Conservation (phyloP, 176 grass and related monocot genomes). For the Avena atlantica region DNA sequence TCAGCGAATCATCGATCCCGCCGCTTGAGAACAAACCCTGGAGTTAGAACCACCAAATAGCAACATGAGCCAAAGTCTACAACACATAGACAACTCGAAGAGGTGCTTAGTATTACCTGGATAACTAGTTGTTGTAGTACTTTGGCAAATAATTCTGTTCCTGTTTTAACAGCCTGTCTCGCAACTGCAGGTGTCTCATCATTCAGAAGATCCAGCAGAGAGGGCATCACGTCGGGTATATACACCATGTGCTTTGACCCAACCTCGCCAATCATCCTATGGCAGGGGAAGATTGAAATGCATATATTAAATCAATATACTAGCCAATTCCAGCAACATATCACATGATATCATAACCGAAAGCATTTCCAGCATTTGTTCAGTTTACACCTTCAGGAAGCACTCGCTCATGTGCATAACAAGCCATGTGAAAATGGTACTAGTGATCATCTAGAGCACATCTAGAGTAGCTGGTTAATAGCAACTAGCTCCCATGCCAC, state of each 20-base stretch:
- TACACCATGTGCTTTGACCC: slow-evolving; percentile 60
- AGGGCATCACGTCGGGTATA: slow-evolving; percentile 72
- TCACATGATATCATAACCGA: not conserved
- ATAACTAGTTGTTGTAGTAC: slow-evolving; percentile 73
- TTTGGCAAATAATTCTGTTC: slow-evolving; percentile 67
- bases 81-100: not conserved
- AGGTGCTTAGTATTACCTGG: slow-evolving; percentile 55
- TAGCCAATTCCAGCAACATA: not conserved
- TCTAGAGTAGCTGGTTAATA: not conserved
- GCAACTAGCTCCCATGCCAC: not conserved
- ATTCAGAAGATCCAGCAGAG: slow-evolving; percentile 65
- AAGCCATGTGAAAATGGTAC: not conserved
- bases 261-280: slow-evolving; percentile 90
- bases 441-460: not conserved
- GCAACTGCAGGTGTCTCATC: slow-evolving; percentile 76
- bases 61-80: slow-evolving; percentile 1
- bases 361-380: not conserved
- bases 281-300: not conserved
- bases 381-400: not conserved
- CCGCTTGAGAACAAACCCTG: slow-evolving; percentile 77
- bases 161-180: slow-evolving; percentile 87
- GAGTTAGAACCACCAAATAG: slow-evolving; percentile 7
- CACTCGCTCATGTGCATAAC: not conserved
- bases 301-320: not conserved
- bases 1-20: slow-evolving; percentile 74